Conservation (phyloP, 192 early-diverging fungal genomes). For the Gonapodya sp. region DNA sequence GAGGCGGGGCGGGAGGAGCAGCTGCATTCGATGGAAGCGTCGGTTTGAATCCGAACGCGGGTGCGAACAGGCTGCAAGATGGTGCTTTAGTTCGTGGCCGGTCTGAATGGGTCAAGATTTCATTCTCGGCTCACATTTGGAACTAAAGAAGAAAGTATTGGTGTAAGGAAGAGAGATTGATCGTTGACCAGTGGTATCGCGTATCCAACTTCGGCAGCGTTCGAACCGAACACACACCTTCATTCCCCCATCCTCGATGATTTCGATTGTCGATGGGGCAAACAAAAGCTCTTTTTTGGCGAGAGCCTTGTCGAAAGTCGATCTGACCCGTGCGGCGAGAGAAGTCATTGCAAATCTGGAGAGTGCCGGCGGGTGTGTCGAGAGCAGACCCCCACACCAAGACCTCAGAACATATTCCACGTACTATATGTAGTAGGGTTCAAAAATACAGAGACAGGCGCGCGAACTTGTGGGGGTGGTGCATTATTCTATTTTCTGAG, state of each 20-base stretch:
- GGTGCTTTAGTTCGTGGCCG: neutral
- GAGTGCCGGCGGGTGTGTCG: too few species aligned
- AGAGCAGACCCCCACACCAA: too few species aligned
- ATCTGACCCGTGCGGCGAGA: neutral
- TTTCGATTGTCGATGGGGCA: neutral
- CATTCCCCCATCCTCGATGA: conserved; percentile 1
- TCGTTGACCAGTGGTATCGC: neutral
- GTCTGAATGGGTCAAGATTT: neutral
- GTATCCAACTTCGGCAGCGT: neutral
- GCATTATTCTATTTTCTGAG: too few species aligned
- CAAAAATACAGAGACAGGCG: too few species aligned
- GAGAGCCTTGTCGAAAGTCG: neutral
- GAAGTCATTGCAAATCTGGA: neutral
- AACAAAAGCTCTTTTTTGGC: neutral
- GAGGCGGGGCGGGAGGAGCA: neutral
- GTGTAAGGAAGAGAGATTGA: neutral
- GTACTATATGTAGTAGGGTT: too few species aligned
- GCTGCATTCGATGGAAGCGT: neutral
- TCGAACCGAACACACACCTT: neutral
- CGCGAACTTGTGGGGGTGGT: too few species aligned
- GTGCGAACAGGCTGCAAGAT: neutral
- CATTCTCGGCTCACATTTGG: neutral
- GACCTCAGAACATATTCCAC: too few species aligned
- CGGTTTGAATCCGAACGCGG: conserved; percentile 3
- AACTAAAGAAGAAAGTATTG: neutral